Conservation (phyloP, 1,284 basidiomycete species). For the Anthracocystis panici-leucophaei region DNA sequence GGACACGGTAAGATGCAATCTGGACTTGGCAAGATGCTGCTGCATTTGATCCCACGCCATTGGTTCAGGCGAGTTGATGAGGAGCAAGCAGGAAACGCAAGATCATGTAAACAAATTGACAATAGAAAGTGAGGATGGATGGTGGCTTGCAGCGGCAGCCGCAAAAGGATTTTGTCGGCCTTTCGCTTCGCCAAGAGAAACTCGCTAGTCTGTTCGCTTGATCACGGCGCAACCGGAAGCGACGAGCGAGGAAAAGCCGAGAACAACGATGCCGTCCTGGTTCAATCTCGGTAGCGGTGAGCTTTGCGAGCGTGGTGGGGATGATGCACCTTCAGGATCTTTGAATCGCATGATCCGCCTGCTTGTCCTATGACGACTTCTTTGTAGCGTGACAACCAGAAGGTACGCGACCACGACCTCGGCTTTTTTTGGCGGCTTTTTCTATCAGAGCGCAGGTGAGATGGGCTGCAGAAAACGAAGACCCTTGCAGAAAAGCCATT, state of each 20-base stretch:
- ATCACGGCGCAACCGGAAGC: neutral
- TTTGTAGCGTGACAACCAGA: too few species aligned
- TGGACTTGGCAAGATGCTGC: neutral
- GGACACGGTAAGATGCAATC: too few species aligned
- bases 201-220: constrained; percentile 10
- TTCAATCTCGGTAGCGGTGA: neutral
- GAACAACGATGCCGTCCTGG: constrained; percentile 11
- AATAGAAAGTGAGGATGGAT: neutral
- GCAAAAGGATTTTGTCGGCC: neutral
- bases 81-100: neutral
- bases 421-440: too few species aligned
- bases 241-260: neutral
- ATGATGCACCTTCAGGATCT: too few species aligned
- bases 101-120: neutral
- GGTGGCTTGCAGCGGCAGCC: constrained; percentile 3
- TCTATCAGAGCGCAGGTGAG: neutral
- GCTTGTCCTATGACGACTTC: too few species aligned
- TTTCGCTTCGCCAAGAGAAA: constrained; percentile 4
- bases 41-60: neutral
- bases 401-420: too few species aligned
- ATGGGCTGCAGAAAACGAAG: neutral
- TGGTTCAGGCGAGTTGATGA: neutral
- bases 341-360: too few species aligned
- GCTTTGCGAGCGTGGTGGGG: too few species aligned
- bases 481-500: constrained; percentile 13